A percentile compares a stretch with the other conserved stretches of the same genome.
phyloP scores from a whole-genome alignment of 2,329 filamentous ascomycete genomes.

The Corynespora cassiicola region DNA sequence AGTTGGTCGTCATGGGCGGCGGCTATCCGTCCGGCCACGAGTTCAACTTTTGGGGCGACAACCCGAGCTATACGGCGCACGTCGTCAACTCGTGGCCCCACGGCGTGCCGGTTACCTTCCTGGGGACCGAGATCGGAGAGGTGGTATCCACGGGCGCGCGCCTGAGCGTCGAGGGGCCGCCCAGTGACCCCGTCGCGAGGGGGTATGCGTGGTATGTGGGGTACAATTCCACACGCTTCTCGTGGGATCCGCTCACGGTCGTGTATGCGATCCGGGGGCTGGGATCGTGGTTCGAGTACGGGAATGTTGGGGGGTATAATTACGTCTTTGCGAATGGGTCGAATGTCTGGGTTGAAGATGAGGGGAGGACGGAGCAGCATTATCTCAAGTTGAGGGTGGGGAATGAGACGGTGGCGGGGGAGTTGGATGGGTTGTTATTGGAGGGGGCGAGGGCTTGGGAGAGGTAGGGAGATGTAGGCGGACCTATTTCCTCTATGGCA shows the following conservation, averaged over 20 bases:
- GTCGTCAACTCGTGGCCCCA: constrained; percentile 57
- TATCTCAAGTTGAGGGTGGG: constrained; percentile 46
- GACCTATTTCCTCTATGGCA: background rate
- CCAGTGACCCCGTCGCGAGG: constrained; percentile 22
- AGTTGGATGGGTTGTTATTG: constrained; percentile 38
- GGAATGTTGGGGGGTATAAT: constrained; percentile 51
- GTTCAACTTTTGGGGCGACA: constrained; percentile 57
- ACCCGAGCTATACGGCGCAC: constrained; percentile 47
- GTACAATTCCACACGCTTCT: constrained; percentile 22
- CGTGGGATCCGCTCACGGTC: constrained; percentile 34
- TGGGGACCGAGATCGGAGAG: constrained; percentile 54
- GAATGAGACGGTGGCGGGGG: constrained; percentile 34
- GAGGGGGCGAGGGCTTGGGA: constrained; percentile 22
- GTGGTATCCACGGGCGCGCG: constrained; percentile 48
- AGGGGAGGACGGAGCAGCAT: constrained; percentile 45
- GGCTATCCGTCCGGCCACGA: constrained; percentile 55
- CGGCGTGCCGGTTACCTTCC: constrained; percentile 43
- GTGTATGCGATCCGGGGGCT: constrained; percentile 26
- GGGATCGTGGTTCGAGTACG: constrained; percentile 43
- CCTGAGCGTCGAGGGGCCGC: constrained; percentile 34
- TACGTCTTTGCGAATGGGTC: constrained; percentile 48
- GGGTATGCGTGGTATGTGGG: constrained; percentile 31
- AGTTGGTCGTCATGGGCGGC: constrained; percentile 62
- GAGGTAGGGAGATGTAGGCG: background rate
- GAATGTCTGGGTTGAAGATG: constrained; percentile 53